These are phyloP conservation scores for Vicia villosa DNA, from an alignment of 306 rosid genomes.

Conservation along the genomic window DNA sequence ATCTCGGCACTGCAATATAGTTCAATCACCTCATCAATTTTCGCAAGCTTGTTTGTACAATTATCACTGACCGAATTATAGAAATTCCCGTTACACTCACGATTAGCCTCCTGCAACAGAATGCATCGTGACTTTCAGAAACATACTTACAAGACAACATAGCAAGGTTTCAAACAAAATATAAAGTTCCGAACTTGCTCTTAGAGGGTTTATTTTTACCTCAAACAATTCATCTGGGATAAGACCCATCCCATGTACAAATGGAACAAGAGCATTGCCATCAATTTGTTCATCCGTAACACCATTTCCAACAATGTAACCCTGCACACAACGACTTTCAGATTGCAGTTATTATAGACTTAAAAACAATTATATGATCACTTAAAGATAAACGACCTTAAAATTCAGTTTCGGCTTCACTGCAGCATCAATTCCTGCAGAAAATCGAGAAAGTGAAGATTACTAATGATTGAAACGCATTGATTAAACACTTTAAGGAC, in stretches of 20 bases:
- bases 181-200: slow-evolving; percentile 13
- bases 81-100: slow-evolving; percentile 64
- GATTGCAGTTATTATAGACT: slow-evolving; percentile 22
- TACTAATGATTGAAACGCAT: slow-evolving; percentile 29
- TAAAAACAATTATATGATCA: slow-evolving; percentile 28
- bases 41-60: slow-evolving; percentile 53
- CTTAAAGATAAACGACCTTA: slow-evolving; percentile 54
- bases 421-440: slow-evolving; percentile 69
- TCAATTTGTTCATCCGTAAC: slow-evolving; percentile 74
- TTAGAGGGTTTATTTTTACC: slow-evolving; percentile 48
- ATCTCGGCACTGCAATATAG: not conserved
- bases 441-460: slow-evolving; percentile 31
- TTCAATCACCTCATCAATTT: slow-evolving; percentile 68
- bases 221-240: slow-evolving; percentile 80
- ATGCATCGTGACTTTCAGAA: slow-evolving; percentile 34
- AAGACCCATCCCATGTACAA: slow-evolving; percentile 93
- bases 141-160: slow-evolving; percentile 16
- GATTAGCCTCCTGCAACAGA: slow-evolving; percentile 58
- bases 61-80: slow-evolving; percentile 37
- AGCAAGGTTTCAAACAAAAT: slow-evolving; percentile 14
- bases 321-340: slow-evolving; percentile 55
- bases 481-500: slow-evolving; percentile 11
- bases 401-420: slow-evolving; percentile 65
- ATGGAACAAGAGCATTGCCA: slow-evolving; percentile 94
- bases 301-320: slow-evolving; percentile 95